Conservation (phyloP, 768 basidiomycete species). For the Dendrothele bispora region DNA sequence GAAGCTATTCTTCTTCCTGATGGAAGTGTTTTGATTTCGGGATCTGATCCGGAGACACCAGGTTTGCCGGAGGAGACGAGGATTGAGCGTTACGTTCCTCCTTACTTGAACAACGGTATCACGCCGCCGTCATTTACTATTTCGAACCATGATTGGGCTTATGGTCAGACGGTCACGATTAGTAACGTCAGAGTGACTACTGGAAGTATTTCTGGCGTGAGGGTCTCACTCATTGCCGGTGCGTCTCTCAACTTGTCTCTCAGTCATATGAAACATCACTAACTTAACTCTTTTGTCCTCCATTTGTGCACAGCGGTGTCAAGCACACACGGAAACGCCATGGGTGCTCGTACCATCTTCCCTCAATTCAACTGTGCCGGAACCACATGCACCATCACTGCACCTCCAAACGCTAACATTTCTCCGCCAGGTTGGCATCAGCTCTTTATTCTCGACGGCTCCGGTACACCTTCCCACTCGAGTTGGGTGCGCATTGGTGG, state of each 20-base stretch:
- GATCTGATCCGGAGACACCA: conserved; percentile 67
- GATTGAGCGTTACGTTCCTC: conserved; percentile 84
- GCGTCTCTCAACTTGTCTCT: conserved; percentile 23
- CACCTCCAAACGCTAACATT: conserved; percentile 68
- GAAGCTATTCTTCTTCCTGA: conserved; percentile 73
- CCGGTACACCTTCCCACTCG: conserved; percentile 69
- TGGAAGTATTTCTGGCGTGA: conserved; percentile 43
- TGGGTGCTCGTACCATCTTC: conserved; percentile 74
- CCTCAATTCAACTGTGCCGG: conserved; percentile 70
- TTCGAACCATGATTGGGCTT: conserved; percentile 59
- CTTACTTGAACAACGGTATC: conserved; percentile 70
- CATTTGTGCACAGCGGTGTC: conserved; percentile 74
- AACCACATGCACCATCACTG: conserved; percentile 72
- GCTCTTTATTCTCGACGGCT: conserved; percentile 74
- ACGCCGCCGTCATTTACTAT: conserved; percentile 64
- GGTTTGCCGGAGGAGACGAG: conserved; percentile 78
- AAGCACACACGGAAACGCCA: conserved; percentile 76
- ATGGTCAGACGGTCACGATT: conserved; percentile 55
- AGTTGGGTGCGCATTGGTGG: conserved; percentile 78
- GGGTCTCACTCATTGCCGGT: conserved; percentile 68
- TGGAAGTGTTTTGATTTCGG: conserved; percentile 73
- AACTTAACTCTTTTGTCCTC: background rate
- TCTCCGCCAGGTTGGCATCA: conserved; percentile 79
- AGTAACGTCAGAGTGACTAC: conserved; percentile 44
- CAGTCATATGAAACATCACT: too few relatives aligned